Base-by-base conservation (phyloP, 176 grass and related monocot genomes). In the Pontederia crassipes region DNA sequence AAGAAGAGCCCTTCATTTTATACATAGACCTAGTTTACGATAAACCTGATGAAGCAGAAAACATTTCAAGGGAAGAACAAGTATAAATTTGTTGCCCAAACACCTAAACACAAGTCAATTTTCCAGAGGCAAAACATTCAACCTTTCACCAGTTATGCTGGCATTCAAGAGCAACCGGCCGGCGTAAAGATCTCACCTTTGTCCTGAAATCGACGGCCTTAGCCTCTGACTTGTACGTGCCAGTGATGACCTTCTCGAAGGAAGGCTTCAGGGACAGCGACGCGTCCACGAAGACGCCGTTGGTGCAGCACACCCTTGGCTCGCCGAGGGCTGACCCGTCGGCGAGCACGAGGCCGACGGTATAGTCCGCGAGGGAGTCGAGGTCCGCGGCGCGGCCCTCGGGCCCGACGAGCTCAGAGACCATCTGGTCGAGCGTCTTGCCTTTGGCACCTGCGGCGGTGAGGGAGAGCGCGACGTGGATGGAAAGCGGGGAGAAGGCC, bases 241-340 rank as follows among this genome's bases (percentile, higher is more conserved):
- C 45, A 63, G 75, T 59, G 48, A 76, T 59, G 49, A 84, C 59
- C 28, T 78, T 60, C 52, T 71, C 67, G 70, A 85, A 95, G 11
- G 17, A 29, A 48, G 47, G 49, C 64, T 74, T 88, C 51, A 80
- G 64, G 48, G 27, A 32, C 52, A 95, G 61, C 20, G 65, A 71
- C 15, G 70, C 46, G 47, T 85, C 78, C 17, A 95, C 67, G 84
- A 84, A 95, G 63, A 85, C 28, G 45, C 75, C 81, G 55, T 81
- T 88, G 77, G 73, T 75, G 84, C 77, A 88, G 7, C 75, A 76
- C 68, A 88, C 45, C 10, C 10, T 74, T 59, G 89, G 78, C 29
- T 75, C 81, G 18, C 68, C 75, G 10, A 2, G n/a, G 40, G 11
- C 49, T n/a, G 14, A 14, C 29, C 8, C 28, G 63, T 49, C 62